Conservation (phyloP, 768 basidiomycete species). For the Mrakia frigida region DNA sequence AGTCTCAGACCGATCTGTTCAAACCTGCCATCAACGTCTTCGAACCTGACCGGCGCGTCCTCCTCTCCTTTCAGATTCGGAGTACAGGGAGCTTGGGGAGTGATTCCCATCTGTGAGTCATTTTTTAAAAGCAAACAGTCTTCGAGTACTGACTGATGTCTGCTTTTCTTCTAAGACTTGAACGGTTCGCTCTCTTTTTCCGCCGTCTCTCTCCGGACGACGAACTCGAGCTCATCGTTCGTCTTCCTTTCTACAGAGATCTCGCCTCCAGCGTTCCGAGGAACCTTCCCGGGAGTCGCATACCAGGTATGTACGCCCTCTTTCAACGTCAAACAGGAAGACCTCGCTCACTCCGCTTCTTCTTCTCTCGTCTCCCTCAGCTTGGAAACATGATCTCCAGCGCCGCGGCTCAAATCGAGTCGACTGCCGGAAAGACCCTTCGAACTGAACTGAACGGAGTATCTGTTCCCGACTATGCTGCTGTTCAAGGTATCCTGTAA, state of each 20-base stretch:
- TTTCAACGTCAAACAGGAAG: no score
- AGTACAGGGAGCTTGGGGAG: slow-evolving; percentile 75
- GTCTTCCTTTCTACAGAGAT: slow-evolving; percentile 53
- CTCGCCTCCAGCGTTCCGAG: slow-evolving; percentile 81
- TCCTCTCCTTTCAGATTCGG: no score
- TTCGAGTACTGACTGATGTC: no score
- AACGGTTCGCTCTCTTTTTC: background rate
- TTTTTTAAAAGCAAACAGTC: background rate
- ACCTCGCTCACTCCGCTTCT: no score
- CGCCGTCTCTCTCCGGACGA: background rate
- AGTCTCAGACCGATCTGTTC: no score
- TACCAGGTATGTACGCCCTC: slow-evolving; percentile 50
- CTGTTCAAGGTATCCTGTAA: slow-evolving; percentile 74
- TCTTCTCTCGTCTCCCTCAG: background rate
- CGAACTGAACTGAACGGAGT: slow-evolving; percentile 50
- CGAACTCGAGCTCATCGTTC: background rate
- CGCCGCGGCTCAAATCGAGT: slow-evolving; percentile 74
- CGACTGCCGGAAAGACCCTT: slow-evolving; percentile 60
- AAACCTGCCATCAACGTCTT: no score
- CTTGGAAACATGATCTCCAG: slow-evolving; percentile 59
- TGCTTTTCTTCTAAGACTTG: background rate
- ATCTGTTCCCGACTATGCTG: slow-evolving; percentile 62
- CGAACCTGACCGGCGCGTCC: no score
- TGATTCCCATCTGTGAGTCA: slow-evolving; percentile 48
- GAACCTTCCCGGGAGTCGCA: slow-evolving; percentile 77